Base-by-base conservation (phyloP, 2,329 filamentous ascomycete species). In the Fusarium dimerum region DNA sequence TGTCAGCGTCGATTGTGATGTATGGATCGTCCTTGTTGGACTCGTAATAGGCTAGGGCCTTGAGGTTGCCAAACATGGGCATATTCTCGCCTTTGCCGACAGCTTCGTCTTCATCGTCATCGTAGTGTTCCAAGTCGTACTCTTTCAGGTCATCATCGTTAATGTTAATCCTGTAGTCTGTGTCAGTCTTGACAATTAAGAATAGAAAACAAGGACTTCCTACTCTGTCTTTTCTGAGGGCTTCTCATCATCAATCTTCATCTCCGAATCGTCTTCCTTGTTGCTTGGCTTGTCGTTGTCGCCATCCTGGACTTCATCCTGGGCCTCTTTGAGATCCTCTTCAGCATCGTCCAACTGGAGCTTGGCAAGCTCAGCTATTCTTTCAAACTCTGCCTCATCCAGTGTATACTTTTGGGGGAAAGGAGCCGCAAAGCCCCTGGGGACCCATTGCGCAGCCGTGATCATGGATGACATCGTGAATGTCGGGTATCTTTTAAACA, bases 21-120 rank as follows among this genome's bases (percentile, higher is more conserved):
- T 99, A 99, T 1, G 94, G 94, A 68, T 99, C 94, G 48, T 96
- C 90, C 67, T 93, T 89, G 74, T 96, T 94, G 56, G 90, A 91
- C 62, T 92, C 86, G 77, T 99, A 92, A 75, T 97, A 99, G 13
- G 92, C 89, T 26, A 99, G 79, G 30, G 90, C 92, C 73, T 94
- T 95, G 69, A 96, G 84, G 69, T 97, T 97, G 67, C 92, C 92
- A 69, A 99, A 97, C 83, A 97, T 96, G 65, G 87, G 88, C 81
- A 94, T 87, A 48, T 87, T 83, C 66, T 90, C 87, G 45, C 83
- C 85, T 16, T 74, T 73, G 18, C 78, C 78, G 17, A 78, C 54
- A 32, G 63, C 60, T 29, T 69, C 71, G 15, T 90, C 83, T 30
- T 85, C 86, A 43, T 94, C 89, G 62, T 94, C 89, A 65, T 99